phyloP scores from a whole-genome alignment of 164 flowering plant species.

The Brasenia schreberi region DNA sequence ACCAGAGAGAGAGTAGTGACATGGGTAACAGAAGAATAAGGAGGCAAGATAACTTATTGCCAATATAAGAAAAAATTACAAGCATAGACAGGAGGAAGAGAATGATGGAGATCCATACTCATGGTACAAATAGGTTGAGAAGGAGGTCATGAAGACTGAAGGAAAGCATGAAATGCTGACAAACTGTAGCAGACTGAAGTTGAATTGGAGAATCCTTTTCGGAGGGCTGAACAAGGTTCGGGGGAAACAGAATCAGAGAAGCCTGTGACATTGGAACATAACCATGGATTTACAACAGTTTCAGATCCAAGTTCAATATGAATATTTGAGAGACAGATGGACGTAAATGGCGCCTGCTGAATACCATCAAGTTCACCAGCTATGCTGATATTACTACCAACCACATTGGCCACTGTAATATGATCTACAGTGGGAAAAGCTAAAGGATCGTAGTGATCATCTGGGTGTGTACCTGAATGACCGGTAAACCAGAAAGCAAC shows the following conservation, averaged over 20 bases:
- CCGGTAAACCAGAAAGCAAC: constrained; percentile 34
- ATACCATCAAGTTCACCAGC: constrained; percentile 56
- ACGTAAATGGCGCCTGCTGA: constrained; percentile 40
- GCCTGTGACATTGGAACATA: constrained; percentile 46
- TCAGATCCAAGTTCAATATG: constrained; percentile 24
- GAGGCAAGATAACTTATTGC: background rate
- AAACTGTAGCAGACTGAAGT: constrained; percentile 17
- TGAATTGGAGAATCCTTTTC: constrained; percentile 12
- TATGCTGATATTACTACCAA: constrained; percentile 28
- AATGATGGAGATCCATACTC: background rate
- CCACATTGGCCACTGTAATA: constrained; percentile 34
- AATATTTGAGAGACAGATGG: constrained; percentile 42
- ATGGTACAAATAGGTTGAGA: background rate
- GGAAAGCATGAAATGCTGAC: constrained; percentile 5
- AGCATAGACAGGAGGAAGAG: background rate
- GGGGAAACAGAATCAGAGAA: constrained; percentile 31
- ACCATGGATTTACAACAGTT: constrained; percentile 30
- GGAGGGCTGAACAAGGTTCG: constrained; percentile 29
- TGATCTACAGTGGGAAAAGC: constrained; percentile 36
- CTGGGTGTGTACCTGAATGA: constrained; percentile 37
- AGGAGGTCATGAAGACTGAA: constrained; percentile 13
- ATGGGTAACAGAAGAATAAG: too few species aligned
- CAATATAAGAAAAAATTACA: background rate
- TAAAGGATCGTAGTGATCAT: constrained; percentile 37
- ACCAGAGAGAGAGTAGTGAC: too few species aligned